phyloP scores from a whole-genome alignment of 176 grass and related monocot genomes.

The Urochloa ruziziensis region DNA sequence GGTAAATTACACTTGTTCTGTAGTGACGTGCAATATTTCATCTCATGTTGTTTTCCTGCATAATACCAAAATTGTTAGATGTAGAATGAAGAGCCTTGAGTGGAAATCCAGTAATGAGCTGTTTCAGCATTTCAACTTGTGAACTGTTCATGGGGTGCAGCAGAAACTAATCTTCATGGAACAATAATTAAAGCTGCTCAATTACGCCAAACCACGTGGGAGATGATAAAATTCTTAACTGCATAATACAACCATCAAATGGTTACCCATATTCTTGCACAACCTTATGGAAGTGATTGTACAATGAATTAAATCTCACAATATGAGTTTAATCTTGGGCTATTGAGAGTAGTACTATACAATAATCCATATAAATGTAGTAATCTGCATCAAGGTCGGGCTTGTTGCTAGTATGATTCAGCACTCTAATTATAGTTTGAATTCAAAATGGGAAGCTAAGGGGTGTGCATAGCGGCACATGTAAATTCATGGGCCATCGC shows the following conservation, averaged over 20 bases:
- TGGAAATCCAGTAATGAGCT: not conserved
- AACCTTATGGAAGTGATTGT: not conserved
- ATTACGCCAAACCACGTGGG: not conserved
- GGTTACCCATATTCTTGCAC: not conserved
- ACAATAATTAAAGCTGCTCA: not conserved
- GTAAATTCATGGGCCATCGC: not conserved
- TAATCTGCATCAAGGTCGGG: not conserved
- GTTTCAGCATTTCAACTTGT: not conserved
- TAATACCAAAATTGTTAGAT: not conserved
- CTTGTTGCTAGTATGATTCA: not conserved
- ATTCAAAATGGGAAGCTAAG: not conserved
- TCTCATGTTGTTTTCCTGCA: constrained; percentile 56
- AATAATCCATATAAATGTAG: not conserved
- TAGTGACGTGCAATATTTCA: constrained; percentile 31
- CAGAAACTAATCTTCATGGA: not conserved
- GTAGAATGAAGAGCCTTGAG: not conserved
- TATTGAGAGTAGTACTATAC: not conserved
- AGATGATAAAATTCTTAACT: not conserved
- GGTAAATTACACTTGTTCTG: constrained; percentile 30
- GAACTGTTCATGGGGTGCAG: not conserved
- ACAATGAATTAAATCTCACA: not conserved
- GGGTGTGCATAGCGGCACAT: not conserved
- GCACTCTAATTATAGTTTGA: not conserved
- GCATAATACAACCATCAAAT: not conserved
- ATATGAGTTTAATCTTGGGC: no score